These are phyloP conservation scores for Juncus effusus DNA, from an alignment of 176 grass and related monocot genomes.

Conservation along the genomic window DNA sequence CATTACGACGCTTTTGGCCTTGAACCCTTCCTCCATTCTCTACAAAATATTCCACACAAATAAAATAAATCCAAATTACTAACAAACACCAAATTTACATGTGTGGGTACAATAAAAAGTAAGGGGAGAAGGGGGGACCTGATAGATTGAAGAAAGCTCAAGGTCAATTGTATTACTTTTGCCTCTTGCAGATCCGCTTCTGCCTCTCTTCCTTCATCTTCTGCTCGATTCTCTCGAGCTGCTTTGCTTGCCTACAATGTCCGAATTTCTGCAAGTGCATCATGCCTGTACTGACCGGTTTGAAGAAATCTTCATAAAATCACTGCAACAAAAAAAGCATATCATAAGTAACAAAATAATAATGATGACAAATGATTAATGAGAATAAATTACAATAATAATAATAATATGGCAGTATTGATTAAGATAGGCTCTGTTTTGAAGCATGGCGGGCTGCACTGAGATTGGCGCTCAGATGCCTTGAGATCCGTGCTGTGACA, in stretches of 20 bases:
- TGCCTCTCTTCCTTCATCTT: conserved; percentile 99
- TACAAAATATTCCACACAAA: conserved; percentile 30
- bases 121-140: conserved; percentile 32
- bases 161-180: conserved; percentile 68
- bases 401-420: conserved; percentile 26
- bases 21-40: conserved; percentile 89
- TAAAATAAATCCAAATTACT: not conserved
- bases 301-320: conserved; percentile 97
- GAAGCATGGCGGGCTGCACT: conserved; percentile 20
- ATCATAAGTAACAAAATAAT: not conserved
- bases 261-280: conserved; percentile 78
- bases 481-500: not conserved
- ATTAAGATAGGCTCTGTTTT: conserved; percentile 11
- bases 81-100: no score
- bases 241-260: conserved; percentile 86
- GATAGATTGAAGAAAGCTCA: conserved; percentile 81
- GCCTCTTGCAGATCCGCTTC: conserved; percentile 91
- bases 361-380: no score
- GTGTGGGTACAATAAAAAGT: not conserved
- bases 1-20: conserved; percentile 47
- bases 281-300: conserved; percentile 63
- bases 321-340: conserved; percentile 49
- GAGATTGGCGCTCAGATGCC: conserved; percentile 3
- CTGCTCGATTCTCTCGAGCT: conserved; percentile 98
- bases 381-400: not conserved